Base-by-base conservation (phyloP, 345 rosid genomes). In the Populus ilicifolia region DNA sequence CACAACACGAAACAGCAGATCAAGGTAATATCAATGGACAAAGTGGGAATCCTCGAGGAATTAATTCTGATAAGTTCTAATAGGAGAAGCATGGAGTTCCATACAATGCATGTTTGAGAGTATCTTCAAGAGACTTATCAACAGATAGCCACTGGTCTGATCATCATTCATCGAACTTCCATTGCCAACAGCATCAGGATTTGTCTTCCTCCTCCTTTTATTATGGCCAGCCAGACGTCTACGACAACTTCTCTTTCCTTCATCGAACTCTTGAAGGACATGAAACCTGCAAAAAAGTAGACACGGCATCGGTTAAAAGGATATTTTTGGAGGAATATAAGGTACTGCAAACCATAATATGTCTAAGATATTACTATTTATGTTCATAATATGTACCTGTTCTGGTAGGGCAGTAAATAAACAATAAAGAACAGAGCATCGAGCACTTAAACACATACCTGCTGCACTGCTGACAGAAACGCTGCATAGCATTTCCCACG, bases 391-490 rank as follows among this genome's bases (percentile, higher is more conserved):
- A 64, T 16, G 10, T 66, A 27, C 14, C 43, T 59, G 69, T 66
- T 50, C 10, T 20, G 18, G 8, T 33, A 68, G 6, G 36, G 73
- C 29, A 66, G 77, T 33, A n/a, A 35, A 13, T 9, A 41, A 43
- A 8, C 36, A 62, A 70, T 16, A 70, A 18, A 65, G 46, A 27
- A 30, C 69, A 39, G 48, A 62, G 48, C 44, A 62, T 43, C 43
- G 16, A 69, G 46, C 27, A 29, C 27, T 66, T 43, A 41, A 74
- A 52, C 5, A 46, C 88, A 84, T 85, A 96, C 99, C 98, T 87
- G 83, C 99, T 96, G 77, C 99, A 96, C 87, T 96, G 99, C 87
- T 96, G 99, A 87, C 99, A 96, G 79, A 96, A 96, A 41, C 99
- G 93, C 90, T 96, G 99, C 98, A 96, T 87, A 30, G 85, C 86